Conservation (phyloP, 2,329 filamentous ascomycete genomes). For the Stagonosporopsis chrysanthemi region DNA sequence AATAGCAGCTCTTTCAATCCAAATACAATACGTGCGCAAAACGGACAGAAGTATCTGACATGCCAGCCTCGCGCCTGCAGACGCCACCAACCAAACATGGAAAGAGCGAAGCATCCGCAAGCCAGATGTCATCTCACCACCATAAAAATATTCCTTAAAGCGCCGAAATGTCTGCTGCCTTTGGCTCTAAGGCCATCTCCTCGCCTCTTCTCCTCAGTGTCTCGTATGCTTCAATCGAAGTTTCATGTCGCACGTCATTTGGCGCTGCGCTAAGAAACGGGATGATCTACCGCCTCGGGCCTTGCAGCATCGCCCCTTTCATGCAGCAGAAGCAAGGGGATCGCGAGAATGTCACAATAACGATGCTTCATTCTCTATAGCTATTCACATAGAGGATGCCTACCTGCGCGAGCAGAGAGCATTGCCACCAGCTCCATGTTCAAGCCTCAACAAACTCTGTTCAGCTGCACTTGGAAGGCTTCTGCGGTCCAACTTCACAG, state of each 20-base stretch:
- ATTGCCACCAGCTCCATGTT: too few species aligned
- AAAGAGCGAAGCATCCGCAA: slow-evolving; percentile 21
- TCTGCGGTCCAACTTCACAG: background rate
- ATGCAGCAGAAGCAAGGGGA: slow-evolving; percentile 2
- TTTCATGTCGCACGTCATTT: slow-evolving; percentile 37
- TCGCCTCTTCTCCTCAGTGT: slow-evolving; percentile 14
- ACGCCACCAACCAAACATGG: slow-evolving; percentile 27
- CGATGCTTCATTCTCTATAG: background rate
- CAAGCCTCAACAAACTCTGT: background rate
- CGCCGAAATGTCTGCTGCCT: background rate
- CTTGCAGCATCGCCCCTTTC: slow-evolving; percentile 18
- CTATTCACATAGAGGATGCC: background rate
- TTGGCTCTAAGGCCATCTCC: background rate
- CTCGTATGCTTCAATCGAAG: slow-evolving; percentile 28
- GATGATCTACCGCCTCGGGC: slow-evolving; percentile 27
- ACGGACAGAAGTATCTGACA: slow-evolving; percentile 5
- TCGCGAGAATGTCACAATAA: background rate
- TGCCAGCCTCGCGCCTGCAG: slow-evolving; percentile 20
- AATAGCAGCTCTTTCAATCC: background rate
- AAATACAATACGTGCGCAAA: background rate
- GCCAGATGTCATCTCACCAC: slow-evolving; percentile 11
- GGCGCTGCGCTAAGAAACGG: slow-evolving; percentile 25
- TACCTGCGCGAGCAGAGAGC: background rate
- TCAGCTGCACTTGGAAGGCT: background rate
- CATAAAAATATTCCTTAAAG: background rate